A percentile compares a stretch with the other conserved stretches of the same genome.
Evolutionary conservation across 495 filamentous ascomycete species (phyloP).

Genomic region (Parathielavia appendiculata): DNA sequence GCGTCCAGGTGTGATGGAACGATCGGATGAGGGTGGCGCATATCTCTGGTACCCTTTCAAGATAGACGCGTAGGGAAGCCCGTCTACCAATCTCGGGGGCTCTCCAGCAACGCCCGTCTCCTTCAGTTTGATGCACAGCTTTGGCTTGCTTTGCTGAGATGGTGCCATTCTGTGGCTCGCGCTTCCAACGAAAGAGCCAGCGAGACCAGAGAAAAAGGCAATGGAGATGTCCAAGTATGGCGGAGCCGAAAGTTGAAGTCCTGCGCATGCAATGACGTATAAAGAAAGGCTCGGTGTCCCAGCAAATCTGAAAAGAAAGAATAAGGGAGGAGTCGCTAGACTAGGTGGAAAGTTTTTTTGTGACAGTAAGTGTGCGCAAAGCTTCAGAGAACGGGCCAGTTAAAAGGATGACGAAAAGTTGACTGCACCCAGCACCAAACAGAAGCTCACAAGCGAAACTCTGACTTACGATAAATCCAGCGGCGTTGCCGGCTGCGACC

Average conservation of each 20-base stretch:
- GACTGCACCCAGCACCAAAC: background rate
- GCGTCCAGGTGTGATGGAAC: background rate
- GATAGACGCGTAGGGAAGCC: slow-evolving; percentile 28
- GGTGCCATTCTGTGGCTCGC: slow-evolving; percentile 5
- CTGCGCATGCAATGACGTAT: background rate
- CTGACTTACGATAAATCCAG: slow-evolving; percentile 75
- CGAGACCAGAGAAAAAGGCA: background rate
- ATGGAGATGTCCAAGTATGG: background rate
- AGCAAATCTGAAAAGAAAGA: background rate
- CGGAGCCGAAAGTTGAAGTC: background rate
- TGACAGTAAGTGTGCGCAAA: background rate
- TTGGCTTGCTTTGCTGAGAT: slow-evolving; percentile 7
- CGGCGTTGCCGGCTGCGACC: slow-evolving; percentile 67
- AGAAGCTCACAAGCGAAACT: slow-evolving; percentile 15
- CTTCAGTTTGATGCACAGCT: slow-evolving; percentile 13
- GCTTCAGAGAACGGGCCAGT: background rate
- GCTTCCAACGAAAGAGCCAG: background rate
- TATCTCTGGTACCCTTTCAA: slow-evolving; percentile 27
- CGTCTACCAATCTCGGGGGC: slow-evolving; percentile 13
- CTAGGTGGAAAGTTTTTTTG: background rate
- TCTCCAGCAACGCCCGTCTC: slow-evolving; percentile 12
- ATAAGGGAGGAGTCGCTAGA: slow-evolving; percentile 2
- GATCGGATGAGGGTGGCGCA: background rate
- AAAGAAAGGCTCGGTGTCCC: background rate
- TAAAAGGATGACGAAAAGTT: background rate